Evolutionary conservation across 495 filamentous ascomycete species (phyloP), one percentile per base, ranked within the genome.

Genomic region (Xylaria nigripes): DNA sequence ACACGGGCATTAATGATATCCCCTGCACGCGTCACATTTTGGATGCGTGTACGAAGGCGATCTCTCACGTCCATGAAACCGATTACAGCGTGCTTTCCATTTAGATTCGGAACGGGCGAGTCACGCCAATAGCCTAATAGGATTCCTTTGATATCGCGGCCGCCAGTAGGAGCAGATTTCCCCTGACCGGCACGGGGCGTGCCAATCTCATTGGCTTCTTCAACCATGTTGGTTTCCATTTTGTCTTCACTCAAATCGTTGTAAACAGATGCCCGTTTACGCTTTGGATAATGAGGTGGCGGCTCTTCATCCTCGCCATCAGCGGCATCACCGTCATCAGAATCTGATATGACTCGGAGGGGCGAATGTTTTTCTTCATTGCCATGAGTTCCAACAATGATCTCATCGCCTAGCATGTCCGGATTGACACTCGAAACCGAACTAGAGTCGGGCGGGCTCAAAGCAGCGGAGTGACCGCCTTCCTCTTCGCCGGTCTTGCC

Each of bases 41-140:
- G 71, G 38, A 79, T 75, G 4, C 76, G 69, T 7, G 78, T 80
- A 2, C 78, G 72, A 9, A 81, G 68, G 13, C 77, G 72, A 27
- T 80, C 77, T 25, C 75, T 63, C 19, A 74, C 61, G 34, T 81
- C 78, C 42, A 81, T 80, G 40, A 80, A 81, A 5, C 75, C 78
- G 25, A 73, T 73, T 1, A 80, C 76, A 0, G 65, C 68, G 55
- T 81, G 78, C 50, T 76, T 77, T 12, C 72, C 69, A 18, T 59
- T 61, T 7, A 68, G 64, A 21, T 71, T 60, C 0, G 68, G 63
- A 2, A 73, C 67, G 6, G 64, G 61, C 0, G 77, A 80, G 30
- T 78, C 75, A n/a, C 77, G 68, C 78, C 78, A 81, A 45, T 72
- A 75, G 40, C 78, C 78, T 29, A 81, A 61, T 15, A 70, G 55